Evolutionary conservation across 23 red algal species (phyloP).

Genomic region (Cyanidiococcus yangmingshanensis): DNA sequence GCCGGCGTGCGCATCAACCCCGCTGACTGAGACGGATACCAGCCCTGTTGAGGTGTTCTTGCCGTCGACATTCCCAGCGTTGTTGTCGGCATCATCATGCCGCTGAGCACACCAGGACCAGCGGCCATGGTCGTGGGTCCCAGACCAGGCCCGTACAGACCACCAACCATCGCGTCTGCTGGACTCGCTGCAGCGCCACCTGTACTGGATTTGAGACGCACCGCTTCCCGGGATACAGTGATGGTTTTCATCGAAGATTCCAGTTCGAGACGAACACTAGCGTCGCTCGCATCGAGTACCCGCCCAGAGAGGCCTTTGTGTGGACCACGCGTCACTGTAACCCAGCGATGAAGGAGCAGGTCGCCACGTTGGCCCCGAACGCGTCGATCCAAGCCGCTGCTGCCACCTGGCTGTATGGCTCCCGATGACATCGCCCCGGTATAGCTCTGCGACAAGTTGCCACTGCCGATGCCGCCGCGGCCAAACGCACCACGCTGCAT

Average conservation of each 20-base stretch:
- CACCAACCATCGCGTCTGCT: neutral
- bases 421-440: neutral
- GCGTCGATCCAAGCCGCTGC: slow-evolving; percentile 14
- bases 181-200: neutral
- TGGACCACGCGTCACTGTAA: slow-evolving; percentile 54
- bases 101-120: no score
- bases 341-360: slow-evolving; percentile 36
- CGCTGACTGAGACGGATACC: neutral
- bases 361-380: no score
- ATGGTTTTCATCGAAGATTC: slow-evolving; percentile 67
- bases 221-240: slow-evolving; percentile 29
- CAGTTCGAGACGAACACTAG: slow-evolving; percentile 70
- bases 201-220: neutral
- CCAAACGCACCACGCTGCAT: no score
- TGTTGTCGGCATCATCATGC: no score
- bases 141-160: slow-evolving; percentile 2
- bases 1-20: neutral
- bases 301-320: slow-evolving; percentile 80
- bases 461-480: neutral
- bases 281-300: slow-evolving; percentile 59
- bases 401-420: slow-evolving; percentile 8
- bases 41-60: neutral
- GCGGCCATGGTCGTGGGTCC: neutral
- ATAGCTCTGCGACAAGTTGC: neutral
- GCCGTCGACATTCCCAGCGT: no score